Evolutionary conservation across 192 early-diverging fungal genomes (phyloP).

Genomic region (Funneliformis geosporum): DNA sequence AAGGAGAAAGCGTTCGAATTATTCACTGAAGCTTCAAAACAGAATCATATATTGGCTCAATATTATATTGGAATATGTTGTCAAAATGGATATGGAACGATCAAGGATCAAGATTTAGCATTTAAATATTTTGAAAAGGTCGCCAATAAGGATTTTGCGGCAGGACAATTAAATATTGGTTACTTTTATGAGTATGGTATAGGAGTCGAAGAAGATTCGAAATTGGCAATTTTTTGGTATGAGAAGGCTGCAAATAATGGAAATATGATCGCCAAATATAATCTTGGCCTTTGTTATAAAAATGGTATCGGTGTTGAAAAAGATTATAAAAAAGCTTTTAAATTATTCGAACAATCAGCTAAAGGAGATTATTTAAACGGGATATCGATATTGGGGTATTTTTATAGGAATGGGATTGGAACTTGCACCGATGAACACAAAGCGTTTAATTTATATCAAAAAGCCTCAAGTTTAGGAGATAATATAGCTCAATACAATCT

Average conservation of each 20-base stretch:
- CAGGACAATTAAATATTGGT: neutral
- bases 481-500: neutral
- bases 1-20: neutral
- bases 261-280: constrained; percentile 57
- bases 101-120: neutral
- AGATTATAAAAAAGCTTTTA: neutral
- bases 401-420: constrained; percentile 9
- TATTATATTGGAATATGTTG: neutral
- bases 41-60: neutral
- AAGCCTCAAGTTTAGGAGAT: neutral
- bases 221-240: constrained; percentile 66
- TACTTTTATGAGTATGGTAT: neutral
- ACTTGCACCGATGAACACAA: neutral
- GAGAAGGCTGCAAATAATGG: constrained; percentile 54
- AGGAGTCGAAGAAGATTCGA: constrained; percentile 64
- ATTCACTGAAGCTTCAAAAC: neutral
- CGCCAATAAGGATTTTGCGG: neutral
- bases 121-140: neutral
- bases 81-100: neutral
- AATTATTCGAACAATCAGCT: neutral
- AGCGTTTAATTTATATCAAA: neutral
- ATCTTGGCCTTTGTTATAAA: constrained; percentile 58
- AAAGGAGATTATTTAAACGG: neutral
- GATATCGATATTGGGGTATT: neutral
- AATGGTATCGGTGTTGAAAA: constrained; percentile 32